Percentiles rank a stretch among this genome's conserved stretches.
Evolutionary conservation across 2,329 filamentous ascomycete genomes (phyloP).

Genomic region (Emydomyces testavorans): DNA sequence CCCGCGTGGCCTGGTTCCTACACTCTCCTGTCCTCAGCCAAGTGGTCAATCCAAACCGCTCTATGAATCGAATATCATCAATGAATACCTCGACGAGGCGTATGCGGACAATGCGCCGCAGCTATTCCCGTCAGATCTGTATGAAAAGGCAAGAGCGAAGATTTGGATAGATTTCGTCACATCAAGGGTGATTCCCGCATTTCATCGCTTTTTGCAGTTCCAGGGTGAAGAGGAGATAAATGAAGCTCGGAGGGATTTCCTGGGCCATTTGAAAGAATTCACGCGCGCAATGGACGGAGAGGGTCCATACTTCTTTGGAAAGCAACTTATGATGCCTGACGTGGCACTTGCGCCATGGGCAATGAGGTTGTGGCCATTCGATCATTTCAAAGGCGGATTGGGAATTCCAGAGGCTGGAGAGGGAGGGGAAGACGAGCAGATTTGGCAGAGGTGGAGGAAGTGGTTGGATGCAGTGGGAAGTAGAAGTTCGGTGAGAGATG

Average conservation of each 20-base stretch:
- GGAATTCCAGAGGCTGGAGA: conserved; percentile 40
- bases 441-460: conserved; percentile 54
- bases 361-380: conserved; percentile 59
- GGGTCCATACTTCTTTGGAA: conserved; percentile 58
- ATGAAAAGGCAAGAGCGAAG: conserved; percentile 52
- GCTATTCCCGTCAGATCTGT: conserved; percentile 51
- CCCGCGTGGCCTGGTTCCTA: conserved; percentile 64
- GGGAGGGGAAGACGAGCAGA: conserved; percentile 42
- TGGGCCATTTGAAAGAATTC: conserved; percentile 49
- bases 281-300: conserved; percentile 48
- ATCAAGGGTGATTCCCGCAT: conserved; percentile 55
- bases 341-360: conserved; percentile 63
- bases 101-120: conserved; percentile 43
- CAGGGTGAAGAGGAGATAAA: conserved; percentile 30
- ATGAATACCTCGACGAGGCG: conserved; percentile 65
- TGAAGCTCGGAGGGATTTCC: conserved; percentile 46
- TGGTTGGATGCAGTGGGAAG: conserved; percentile 52
- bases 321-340: conserved; percentile 55
- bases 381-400: conserved; percentile 57
- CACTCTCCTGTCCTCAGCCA: conserved; percentile 37
- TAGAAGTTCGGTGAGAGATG: conserved; percentile 54
- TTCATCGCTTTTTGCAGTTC: conserved; percentile 50
- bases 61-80: conserved; percentile 61
- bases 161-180: conserved; percentile 67
- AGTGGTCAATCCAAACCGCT: conserved; percentile 42